Conservation (phyloP, 495 filamentous ascomycete species). For the Aspergillus homomorphus region DNA sequence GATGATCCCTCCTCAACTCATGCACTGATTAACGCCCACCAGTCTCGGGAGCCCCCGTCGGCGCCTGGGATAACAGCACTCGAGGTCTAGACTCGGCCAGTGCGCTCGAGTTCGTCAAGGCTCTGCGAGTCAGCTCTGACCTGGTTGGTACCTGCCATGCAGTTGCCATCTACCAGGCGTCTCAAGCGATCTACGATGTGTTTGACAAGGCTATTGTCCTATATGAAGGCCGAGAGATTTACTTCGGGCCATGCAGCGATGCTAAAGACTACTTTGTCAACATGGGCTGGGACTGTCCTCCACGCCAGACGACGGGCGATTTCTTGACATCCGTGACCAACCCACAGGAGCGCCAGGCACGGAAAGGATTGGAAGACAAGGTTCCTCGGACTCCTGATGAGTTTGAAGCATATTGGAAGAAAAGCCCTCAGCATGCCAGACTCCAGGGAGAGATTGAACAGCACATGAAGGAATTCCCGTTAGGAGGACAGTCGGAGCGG, state of each 20-base stretch:
- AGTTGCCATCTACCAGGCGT: constrained; percentile 82
- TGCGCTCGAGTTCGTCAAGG: constrained; percentile 68
- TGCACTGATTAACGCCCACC: constrained; percentile 37
- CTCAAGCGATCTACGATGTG: constrained; percentile 72
- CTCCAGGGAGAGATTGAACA: constrained; percentile 49
- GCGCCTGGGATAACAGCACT: constrained; percentile 83
- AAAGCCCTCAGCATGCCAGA: constrained; percentile 47
- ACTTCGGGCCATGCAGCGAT: constrained; percentile 55
- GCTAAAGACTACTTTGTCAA: constrained; percentile 61
- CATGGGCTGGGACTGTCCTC: constrained; percentile 59
- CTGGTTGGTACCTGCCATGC: constrained; percentile 72
- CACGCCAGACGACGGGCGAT: constrained; percentile 62
- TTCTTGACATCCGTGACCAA: constrained; percentile 74
- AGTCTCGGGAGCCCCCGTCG: constrained; percentile 67
- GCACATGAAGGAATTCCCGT: constrained; percentile 40
- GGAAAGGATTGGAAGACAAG: constrained; percentile 57
- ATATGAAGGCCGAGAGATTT: constrained; percentile 66
- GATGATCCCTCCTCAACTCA: background rate
- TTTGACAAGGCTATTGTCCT: constrained; percentile 63
- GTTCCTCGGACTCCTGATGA: constrained; percentile 71
- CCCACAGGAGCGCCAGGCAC: constrained; percentile 57
- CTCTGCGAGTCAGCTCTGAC: constrained; percentile 69
- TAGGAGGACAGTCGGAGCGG: constrained; percentile 32
- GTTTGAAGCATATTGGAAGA: constrained; percentile 61
- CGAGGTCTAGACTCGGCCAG: constrained; percentile 82